Base-by-base conservation (phyloP, 345 rosid species). In the Excoecaria agallocha region DNA sequence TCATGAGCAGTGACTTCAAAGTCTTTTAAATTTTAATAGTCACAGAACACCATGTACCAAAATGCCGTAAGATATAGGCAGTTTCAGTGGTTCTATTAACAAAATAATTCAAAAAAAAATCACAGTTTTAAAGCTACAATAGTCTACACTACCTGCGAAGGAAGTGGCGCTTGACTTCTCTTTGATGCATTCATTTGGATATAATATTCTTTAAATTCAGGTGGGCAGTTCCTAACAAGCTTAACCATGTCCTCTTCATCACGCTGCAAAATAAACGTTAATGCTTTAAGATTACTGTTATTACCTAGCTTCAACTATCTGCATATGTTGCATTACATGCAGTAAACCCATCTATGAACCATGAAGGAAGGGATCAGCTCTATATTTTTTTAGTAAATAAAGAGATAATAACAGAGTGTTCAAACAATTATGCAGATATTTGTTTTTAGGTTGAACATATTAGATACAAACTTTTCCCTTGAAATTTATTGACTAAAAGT, bases 121-220 rank as follows among this genome's bases (percentile, higher is more conserved):
- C 48, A 22, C 20, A 11, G 51, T 12, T 59, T 43, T 4, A 50
- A 19, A 30, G 39, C 20, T 48, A 65, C 20, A 72, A 79, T 48
- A 69, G 37, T 66, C 16, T 46, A 68, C 39, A 54, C 77, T 85
- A 92, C 97, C 92, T 90, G 89, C 3, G 97, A 89, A 66, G 91
- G 97, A 81, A 86, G 89, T 49, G 98, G 97, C 45, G 92, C 90
- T 83, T 94, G 97, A 81, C 97, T 89, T 85, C 97, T 87, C 85
- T 92, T 92, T 69, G 97, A 91, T 54, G 91, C 91, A 80, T 94
- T 94, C 97, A 94, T 94, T 81, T 94, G 98, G 55, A 92, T 80
- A 79, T 92, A 92, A 75, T 92, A 94, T 82, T 87, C 93, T 74
- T 91, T 94, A 72, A 90, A 94, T 82, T 94, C 97, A 20, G 87